Evolutionary conservation across 2,329 filamentous ascomycete species (phyloP).

Genomic region (Thermothelomyces thermophilus): DNA sequence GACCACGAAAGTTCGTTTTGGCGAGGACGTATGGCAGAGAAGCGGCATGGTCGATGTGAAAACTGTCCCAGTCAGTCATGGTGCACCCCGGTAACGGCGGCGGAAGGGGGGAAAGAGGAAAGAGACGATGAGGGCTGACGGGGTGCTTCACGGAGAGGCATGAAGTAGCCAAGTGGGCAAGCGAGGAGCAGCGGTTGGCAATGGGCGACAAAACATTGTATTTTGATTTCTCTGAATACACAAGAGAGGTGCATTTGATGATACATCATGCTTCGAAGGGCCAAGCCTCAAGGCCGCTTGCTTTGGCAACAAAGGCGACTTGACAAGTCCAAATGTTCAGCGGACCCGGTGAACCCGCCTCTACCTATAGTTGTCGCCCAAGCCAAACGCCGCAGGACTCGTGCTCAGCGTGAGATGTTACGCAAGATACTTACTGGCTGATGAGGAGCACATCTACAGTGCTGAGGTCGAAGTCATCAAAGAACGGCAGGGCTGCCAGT

Average conservation of each 20-base stretch:
- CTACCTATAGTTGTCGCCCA: slow-evolving; percentile 18
- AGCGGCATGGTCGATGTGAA: slow-evolving; percentile 96
- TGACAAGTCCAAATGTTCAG: not conserved
- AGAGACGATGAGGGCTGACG: not conserved
- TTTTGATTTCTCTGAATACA: slow-evolving; percentile 26
- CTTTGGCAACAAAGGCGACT: slow-evolving; percentile 1
- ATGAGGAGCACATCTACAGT: slow-evolving; percentile 95
- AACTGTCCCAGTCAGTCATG: slow-evolving; percentile 51
- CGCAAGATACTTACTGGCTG: slow-evolving; percentile 77
- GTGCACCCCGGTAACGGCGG: no score
- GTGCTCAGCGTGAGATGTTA: slow-evolving; percentile 11
- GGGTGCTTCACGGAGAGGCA: slow-evolving; percentile 15
- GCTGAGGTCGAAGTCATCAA: slow-evolving; percentile 96
- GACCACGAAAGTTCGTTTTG: slow-evolving; percentile 94
- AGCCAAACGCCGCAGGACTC: slow-evolving; percentile 18
- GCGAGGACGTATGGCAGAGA: slow-evolving; percentile 95
- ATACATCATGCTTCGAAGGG: slow-evolving; percentile 22
- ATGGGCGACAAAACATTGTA: slow-evolving; percentile 24
- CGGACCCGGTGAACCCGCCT: slow-evolving; percentile 8
- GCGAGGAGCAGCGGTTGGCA: slow-evolving; percentile 12
- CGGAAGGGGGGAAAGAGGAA: not conserved
- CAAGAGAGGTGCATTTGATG: slow-evolving; percentile 16
- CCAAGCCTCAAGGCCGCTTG: not conserved
- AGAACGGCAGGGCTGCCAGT: slow-evolving; percentile 87
- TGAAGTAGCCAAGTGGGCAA: slow-evolving; percentile 11